Conservation (phyloP, 2,329 filamentous ascomycete species). For the Colletotrichum camelliae region DNA sequence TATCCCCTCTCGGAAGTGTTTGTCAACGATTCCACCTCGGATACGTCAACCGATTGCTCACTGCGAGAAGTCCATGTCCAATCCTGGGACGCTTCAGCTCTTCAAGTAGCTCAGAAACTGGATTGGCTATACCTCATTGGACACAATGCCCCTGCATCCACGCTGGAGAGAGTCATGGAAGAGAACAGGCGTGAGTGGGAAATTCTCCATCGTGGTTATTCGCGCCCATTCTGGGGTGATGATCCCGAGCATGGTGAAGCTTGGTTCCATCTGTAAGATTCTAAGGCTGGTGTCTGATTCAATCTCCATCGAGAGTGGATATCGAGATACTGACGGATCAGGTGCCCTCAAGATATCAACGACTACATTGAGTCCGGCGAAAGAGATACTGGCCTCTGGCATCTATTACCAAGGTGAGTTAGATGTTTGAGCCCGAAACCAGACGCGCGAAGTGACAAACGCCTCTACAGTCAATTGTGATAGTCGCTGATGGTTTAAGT, state of each 20-base stretch:
- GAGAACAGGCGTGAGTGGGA: not conserved
- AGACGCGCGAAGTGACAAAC: too few species aligned
- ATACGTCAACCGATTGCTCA: not conserved
- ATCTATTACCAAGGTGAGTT: too few species aligned
- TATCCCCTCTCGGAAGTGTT: not conserved
- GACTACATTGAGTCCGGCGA: too few species aligned
- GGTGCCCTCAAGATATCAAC: too few species aligned
- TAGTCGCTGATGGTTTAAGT: too few species aligned
- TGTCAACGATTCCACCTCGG: not conserved
- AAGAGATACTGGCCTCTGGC: too few species aligned
- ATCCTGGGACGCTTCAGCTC: not conserved
- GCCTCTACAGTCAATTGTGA: too few species aligned
- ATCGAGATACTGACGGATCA: too few species aligned
- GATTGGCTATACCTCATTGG: fast-evolving
- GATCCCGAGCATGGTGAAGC: not conserved
- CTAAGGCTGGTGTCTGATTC: too few species aligned
- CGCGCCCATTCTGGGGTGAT: not conserved
- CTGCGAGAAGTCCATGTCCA: fast-evolving
- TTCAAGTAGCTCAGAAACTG: not conserved
- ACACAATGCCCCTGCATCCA: fast-evolving
- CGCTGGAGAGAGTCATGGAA: not conserved
- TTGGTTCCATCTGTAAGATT: not conserved
- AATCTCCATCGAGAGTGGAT: too few species aligned
- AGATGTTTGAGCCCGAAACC: too few species aligned
- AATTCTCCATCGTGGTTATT: not conserved